A percentile compares a stretch with the other conserved stretches of the same genome.
These are phyloP conservation scores for Curvularia lunata DNA, from an alignment of 2,329 filamentous ascomycete species.

Conservation along the genomic window DNA sequence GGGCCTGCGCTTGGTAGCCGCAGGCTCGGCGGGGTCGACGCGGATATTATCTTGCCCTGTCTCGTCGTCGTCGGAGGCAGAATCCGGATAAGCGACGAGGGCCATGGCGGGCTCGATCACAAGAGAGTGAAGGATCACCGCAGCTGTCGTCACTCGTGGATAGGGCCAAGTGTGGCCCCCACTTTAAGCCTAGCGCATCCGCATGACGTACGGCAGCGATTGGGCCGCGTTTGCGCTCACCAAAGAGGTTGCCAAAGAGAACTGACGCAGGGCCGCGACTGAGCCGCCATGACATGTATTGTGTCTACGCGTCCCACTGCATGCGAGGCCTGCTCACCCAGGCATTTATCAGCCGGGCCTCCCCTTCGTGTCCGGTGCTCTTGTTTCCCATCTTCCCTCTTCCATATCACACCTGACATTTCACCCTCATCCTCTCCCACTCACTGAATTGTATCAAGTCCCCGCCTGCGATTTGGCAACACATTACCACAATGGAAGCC, in stretches of 20 bases:
- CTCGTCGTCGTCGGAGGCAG: constrained; percentile 57
- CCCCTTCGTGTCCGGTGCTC: constrained; percentile 23
- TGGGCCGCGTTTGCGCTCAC: constrained; percentile 18
- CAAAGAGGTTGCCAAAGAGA: constrained; percentile 5
- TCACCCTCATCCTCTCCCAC: constrained; percentile 3
- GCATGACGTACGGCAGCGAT: constrained; percentile 37
- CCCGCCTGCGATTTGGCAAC: not conserved
- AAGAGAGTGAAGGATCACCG: constrained; percentile 21
- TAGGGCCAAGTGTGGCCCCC: constrained; percentile 24
- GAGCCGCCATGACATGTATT: constrained; percentile 32
- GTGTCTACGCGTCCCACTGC: constrained; percentile 26
- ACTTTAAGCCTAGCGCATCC: constrained; percentile 29
- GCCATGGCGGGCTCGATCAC: constrained; percentile 35
- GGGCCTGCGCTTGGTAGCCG: constrained; percentile 32
- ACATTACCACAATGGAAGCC: constrained; percentile 16
- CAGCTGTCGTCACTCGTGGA: constrained; percentile 28
- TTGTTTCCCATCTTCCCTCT: constrained; percentile 6
- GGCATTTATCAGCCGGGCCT: constrained; percentile 28
- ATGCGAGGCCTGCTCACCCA: constrained; percentile 44
- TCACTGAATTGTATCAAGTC: not conserved
- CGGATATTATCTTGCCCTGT: constrained; percentile 19
- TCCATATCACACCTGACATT: constrained; percentile 7
- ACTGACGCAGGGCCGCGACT: constrained; percentile 28
- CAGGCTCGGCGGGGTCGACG: constrained; percentile 17
- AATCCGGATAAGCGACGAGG: constrained; percentile 58